A percentile compares a stretch with the other conserved stretches of the same genome.
These are phyloP conservation scores for Beauveria rudraprayagi DNA, from an alignment of 2,329 filamentous ascomycete species.

Conservation along the genomic window DNA sequence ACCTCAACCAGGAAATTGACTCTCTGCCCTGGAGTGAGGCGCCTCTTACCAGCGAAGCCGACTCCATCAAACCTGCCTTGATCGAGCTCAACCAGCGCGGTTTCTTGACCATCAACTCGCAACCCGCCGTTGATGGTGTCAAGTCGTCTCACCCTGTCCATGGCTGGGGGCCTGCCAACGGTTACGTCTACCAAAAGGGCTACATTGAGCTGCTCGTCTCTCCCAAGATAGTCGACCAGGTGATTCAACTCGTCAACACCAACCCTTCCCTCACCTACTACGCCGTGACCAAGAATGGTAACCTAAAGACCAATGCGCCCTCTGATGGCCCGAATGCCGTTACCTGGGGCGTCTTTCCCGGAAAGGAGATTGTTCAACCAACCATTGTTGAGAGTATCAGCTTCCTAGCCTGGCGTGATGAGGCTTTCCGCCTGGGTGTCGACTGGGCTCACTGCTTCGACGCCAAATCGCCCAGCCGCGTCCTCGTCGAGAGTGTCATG, in stretches of 20 bases:
- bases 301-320: slow-evolving; percentile 75
- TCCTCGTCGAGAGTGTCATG: slow-evolving; percentile 75
- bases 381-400: slow-evolving; percentile 98
- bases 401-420: slow-evolving; percentile 97
- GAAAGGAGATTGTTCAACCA: slow-evolving; percentile 98
- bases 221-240: slow-evolving; percentile 66
- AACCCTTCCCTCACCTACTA: slow-evolving; percentile 88
- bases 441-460: slow-evolving; percentile 94
- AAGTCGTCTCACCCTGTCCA: slow-evolving; percentile 81
- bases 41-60: slow-evolving; percentile 74
- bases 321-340: slow-evolving; percentile 92
- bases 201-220: slow-evolving; percentile 89
- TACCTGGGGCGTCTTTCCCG: slow-evolving; percentile 98
- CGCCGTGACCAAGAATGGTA: slow-evolving; percentile 76
- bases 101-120: slow-evolving; percentile 92
- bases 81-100: slow-evolving; percentile 78
- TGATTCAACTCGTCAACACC: slow-evolving; percentile 69
- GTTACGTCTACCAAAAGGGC: slow-evolving; percentile 97
- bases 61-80: slow-evolving; percentile 67
- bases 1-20: slow-evolving; percentile 72
- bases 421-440: slow-evolving; percentile 84
- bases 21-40: slow-evolving; percentile 91
- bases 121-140: slow-evolving; percentile 85
- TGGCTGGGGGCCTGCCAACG: slow-evolving; percentile 91
- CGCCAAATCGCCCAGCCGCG: slow-evolving; percentile 64